phyloP scores from a whole-genome alignment of 2,329 filamentous ascomycete genomes.

The Leptographium wingfieldii region DNA sequence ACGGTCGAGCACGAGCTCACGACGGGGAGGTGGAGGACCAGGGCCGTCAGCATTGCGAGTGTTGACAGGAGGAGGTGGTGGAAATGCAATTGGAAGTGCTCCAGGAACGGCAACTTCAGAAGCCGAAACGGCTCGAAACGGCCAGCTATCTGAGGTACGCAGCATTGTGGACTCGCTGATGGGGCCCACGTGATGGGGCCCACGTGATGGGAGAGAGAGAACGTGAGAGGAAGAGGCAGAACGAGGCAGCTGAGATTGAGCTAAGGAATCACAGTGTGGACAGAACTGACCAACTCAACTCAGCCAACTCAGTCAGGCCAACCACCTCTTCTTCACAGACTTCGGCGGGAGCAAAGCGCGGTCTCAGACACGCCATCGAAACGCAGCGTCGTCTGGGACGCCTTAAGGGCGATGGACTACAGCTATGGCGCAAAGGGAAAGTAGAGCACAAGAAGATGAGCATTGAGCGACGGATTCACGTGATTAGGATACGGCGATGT shows the following conservation, averaged over 20 bases:
- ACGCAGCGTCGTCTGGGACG: constrained; percentile 48
- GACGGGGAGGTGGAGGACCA: constrained; percentile 26
- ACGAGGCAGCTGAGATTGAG: too few species aligned
- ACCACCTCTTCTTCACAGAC: not conserved
- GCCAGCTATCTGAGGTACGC: too few species aligned
- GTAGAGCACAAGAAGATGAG: not conserved
- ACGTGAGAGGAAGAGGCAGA: too few species aligned
- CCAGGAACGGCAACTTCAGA: too few species aligned
- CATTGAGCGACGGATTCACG: not conserved
- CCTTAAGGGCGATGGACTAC: constrained; percentile 48
- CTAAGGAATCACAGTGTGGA: too few species aligned
- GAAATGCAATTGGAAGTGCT: constrained; percentile 4
- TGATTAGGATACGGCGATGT: not conserved
- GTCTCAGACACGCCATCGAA: constrained; percentile 27
- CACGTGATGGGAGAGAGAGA: too few species aligned
- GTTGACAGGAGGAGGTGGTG: constrained; percentile 13
- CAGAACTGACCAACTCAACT: not conserved
- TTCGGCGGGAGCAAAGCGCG: constrained; percentile 27
- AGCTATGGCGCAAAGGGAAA: constrained; percentile 32
- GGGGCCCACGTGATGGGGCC: too few species aligned
- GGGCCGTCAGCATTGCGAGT: not conserved
- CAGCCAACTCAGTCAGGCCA: not conserved
- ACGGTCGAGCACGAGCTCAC: constrained; percentile 75
- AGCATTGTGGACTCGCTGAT: too few species aligned
- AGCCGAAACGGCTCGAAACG: too few species aligned